Evolutionary conservation across 768 basidiomycete species (phyloP).

Genomic region (Tricholomella constricta): DNA sequence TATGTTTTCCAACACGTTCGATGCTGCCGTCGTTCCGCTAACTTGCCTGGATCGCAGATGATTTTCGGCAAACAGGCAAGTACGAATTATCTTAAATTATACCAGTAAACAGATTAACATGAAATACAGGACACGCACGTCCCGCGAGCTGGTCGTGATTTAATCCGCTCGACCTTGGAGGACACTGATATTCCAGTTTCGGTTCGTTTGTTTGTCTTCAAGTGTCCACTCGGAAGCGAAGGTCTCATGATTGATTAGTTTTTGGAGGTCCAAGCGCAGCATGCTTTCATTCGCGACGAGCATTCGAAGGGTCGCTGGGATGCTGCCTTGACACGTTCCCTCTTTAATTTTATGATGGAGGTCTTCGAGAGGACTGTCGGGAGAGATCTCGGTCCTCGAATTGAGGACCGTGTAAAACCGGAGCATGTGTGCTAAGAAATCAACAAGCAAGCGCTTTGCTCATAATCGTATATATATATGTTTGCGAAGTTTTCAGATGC

Average conservation of each 20-base stretch:
- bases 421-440: slow-evolving; percentile 77
- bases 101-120: neutral
- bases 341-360: slow-evolving; percentile 90
- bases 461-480: no score
- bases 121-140: slow-evolving; percentile 83
- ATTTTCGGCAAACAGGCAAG: slow-evolving; percentile 97
- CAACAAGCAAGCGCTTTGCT: neutral
- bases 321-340: slow-evolving; percentile 78
- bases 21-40: neutral
- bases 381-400: slow-evolving; percentile 77
- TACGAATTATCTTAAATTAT: slow-evolving; percentile 25
- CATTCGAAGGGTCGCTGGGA: slow-evolving; percentile 95
- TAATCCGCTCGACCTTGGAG: slow-evolving; percentile 82
- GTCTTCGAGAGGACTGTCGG: slow-evolving; percentile 88
- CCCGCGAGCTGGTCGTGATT: slow-evolving; percentile 80
- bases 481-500: neutral
- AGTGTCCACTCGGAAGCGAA: neutral
- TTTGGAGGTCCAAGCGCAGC: slow-evolving; percentile 95
- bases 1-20: slow-evolving; percentile 27
- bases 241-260: slow-evolving; percentile 50
- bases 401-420: slow-evolving; percentile 43
- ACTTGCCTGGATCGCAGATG: slow-evolving; percentile 52
- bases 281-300: slow-evolving; percentile 94
- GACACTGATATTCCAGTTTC: slow-evolving; percentile 73
- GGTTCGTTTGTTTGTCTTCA: slow-evolving; percentile 44